A percentile compares a stretch with the other conserved stretches of the same genome.
Conservation (phyloP, 2,329 filamentous ascomycete genomes). For the Diaporthe aspalathi region DNA sequence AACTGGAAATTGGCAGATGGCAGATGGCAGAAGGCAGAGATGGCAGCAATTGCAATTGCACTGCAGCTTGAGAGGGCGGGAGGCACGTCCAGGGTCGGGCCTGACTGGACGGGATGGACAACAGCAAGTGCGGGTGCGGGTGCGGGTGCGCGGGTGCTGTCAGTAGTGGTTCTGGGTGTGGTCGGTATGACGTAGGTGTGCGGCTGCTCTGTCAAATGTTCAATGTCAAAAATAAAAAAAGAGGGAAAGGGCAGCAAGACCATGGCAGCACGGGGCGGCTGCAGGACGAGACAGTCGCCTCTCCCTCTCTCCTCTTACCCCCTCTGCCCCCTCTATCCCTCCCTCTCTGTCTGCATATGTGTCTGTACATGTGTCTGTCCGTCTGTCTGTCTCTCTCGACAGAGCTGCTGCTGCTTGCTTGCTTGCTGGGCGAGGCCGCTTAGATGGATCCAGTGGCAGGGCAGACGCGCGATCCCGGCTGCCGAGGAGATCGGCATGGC, state of each 20-base stretch:
- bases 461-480: constrained; percentile 5
- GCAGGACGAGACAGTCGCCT: constrained; percentile 14
- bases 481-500: neutral
- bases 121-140: neutral
- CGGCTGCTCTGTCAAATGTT: constrained; percentile 17
- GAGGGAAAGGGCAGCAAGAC: constrained; percentile 22
- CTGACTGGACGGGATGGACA: constrained; percentile 19
- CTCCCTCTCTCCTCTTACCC: neutral
- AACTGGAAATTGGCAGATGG: too few relatives aligned
- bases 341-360: too few relatives aligned
- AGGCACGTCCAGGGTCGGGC: constrained; percentile 15
- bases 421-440: too few relatives aligned
- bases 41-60: too few relatives aligned
- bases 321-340: too few relatives aligned
- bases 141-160: too few relatives aligned
- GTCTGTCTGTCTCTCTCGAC: too few relatives aligned
- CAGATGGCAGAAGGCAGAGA: too few relatives aligned
- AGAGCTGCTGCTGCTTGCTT: too few relatives aligned
- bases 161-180: constrained; percentile 24
- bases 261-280: constrained; percentile 10
- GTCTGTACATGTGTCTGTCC: too few relatives aligned
- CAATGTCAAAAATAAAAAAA: constrained; percentile 28
- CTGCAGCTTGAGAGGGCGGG: neutral
- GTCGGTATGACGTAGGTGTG: constrained; percentile 31
- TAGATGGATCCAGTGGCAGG: constrained; percentile 1